A percentile compares a stretch with the other conserved stretches of the same genome.
Conservation (phyloP, 306 rosid genomes). For the Mimosa bimucronata region DNA sequence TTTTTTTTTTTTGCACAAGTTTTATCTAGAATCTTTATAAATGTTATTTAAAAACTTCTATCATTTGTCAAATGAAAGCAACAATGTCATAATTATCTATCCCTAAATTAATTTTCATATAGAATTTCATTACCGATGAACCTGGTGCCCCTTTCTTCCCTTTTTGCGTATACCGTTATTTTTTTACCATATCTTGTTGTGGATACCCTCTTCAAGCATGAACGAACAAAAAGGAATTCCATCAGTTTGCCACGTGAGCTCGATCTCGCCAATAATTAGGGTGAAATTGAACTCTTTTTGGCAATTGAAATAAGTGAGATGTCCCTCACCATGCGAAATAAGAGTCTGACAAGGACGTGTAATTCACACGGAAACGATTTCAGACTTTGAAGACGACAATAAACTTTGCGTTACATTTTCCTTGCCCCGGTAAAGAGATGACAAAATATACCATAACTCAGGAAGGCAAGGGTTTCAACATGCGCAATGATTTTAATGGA, state of each 20-base stretch:
- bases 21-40: neutral
- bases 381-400: neutral
- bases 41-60: neutral
- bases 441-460: conserved; percentile 26
- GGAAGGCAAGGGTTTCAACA: conserved; percentile 26
- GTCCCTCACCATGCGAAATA: neutral
- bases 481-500: conserved; percentile 8
- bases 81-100: neutral
- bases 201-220: neutral
- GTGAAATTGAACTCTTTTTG: neutral
- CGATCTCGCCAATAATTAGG: neutral
- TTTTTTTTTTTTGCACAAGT: neutral
- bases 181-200: neutral
- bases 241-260: neutral
- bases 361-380: neutral
- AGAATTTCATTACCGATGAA: neutral
- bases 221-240: neutral
- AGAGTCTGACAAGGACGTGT: neutral
- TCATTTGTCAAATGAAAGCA: neutral
- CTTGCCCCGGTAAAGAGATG: conserved; percentile 24
- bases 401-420: conserved; percentile 24
- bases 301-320: neutral
- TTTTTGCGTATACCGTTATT: neutral
- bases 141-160: neutral
- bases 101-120: neutral